These are phyloP conservation scores for Suhomyces chickasaworum DNA, from an alignment of 1,139 yeast genomes.

Conservation along the genomic window DNA sequence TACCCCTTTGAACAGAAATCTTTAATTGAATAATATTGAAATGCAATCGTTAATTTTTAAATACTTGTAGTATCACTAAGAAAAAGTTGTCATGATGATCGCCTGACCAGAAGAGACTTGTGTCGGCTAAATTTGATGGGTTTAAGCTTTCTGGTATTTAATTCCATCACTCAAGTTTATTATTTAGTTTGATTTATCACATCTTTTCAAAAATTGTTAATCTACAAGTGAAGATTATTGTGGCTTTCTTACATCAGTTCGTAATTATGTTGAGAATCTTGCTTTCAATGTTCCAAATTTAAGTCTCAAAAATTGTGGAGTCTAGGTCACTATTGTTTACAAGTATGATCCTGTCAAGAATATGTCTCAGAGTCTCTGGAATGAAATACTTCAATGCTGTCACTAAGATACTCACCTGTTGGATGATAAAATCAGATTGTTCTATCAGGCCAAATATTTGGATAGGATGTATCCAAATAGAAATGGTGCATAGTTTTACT, in stretches of 20 bases:
- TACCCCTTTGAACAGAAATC: not conserved
- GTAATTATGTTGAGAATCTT: too few species aligned
- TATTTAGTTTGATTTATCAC: too few species aligned
- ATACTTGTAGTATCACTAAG: too few species aligned
- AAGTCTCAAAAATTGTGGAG: not conserved
- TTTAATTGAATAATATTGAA: not conserved
- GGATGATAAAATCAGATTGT: not conserved
- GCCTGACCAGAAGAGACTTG: too few species aligned
- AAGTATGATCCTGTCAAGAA: slow-evolving; percentile 2
- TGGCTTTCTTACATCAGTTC: too few species aligned
- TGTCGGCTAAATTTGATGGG: too few species aligned
- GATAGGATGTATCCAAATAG: slow-evolving; percentile 11
- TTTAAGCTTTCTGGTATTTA: too few species aligned
- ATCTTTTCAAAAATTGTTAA: too few species aligned
- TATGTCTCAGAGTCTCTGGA: not conserved
- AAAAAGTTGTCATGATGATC: too few species aligned
- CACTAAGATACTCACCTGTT: slow-evolving; percentile 1
- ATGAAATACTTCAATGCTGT: not conserved
- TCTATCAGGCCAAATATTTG: slow-evolving; percentile 1
- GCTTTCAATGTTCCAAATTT: too few species aligned
- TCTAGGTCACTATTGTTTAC: slow-evolving; percentile 2
- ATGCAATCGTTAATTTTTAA: not conserved
- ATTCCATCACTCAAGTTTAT: too few species aligned
- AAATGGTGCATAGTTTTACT: not conserved
- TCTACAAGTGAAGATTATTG: too few species aligned